Percentiles rank a stretch among this genome's conserved stretches.
These are phyloP conservation scores for Phytophthora colocasiae DNA, from an alignment of 352 stramenopile species.

Conservation along the genomic window DNA sequence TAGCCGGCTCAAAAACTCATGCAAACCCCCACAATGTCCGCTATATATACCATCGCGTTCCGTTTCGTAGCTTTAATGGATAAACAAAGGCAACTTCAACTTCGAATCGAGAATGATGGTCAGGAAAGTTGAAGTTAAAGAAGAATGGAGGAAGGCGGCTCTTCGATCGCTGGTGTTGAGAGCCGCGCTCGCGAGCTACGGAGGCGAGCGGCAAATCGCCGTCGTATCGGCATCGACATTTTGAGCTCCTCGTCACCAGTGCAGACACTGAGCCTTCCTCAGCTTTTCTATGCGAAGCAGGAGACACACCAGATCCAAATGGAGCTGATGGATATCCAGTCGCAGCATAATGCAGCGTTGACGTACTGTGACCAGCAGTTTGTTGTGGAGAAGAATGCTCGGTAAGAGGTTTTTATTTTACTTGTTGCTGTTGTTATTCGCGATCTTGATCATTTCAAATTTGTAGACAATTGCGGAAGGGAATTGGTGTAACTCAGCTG, in stretches of 20 bases:
- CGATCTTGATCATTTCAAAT: not conserved
- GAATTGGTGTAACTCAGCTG: constrained; percentile 45
- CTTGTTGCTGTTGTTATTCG: not conserved
- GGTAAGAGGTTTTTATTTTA: constrained; percentile 28
- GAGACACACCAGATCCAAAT: constrained; percentile 59
- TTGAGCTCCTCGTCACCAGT: constrained; percentile 2
- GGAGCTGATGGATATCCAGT: constrained; percentile 60
- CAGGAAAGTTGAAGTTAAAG: constrained; percentile 31
- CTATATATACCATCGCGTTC: constrained; percentile 41
- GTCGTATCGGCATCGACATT: constrained; percentile 1
- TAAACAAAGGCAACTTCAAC: constrained; percentile 29
- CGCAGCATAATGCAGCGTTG: constrained; percentile 49
- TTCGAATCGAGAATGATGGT: constrained; percentile 36
- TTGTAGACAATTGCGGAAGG: constrained; percentile 47
- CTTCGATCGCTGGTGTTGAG: constrained; percentile 11
- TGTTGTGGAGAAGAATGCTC: constrained; percentile 54
- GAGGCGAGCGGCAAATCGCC: constrained; percentile 56
- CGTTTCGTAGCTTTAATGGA: constrained; percentile 21
- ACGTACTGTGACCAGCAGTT: constrained; percentile 68
- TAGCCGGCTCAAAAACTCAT: constrained; percentile 19
- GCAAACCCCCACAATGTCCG: constrained; percentile 1
- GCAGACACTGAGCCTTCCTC: constrained; percentile 37
- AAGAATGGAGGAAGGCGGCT: constrained; percentile 16
- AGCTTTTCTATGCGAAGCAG: constrained; percentile 44
- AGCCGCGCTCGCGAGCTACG: constrained; percentile 60